A percentile compares a stretch with the other conserved stretches of the same genome.
Evolutionary conservation across 192 early-diverging fungal genomes (phyloP).

Genomic region (Mortierella alpina): DNA sequence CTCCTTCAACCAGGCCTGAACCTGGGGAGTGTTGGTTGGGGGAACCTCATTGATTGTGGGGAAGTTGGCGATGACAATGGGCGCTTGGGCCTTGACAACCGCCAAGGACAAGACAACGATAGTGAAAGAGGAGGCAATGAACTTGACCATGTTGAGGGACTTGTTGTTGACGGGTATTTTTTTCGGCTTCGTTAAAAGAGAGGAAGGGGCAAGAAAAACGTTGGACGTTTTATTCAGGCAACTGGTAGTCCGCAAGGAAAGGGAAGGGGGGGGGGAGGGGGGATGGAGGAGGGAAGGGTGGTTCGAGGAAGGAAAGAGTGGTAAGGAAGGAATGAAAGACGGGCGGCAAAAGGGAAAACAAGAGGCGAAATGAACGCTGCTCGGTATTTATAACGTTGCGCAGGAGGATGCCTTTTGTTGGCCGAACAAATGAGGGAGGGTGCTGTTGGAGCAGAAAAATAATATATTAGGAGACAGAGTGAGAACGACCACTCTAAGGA

Average conservation of each 20-base stretch:
- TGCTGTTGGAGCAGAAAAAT: no score
- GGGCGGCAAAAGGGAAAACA: not conserved
- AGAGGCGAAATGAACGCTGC: not conserved
- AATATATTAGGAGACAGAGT: no score
- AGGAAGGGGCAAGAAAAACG: constrained; percentile 37
- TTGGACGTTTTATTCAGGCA: constrained; percentile 6
- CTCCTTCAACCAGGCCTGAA: constrained; percentile 47
- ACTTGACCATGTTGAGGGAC: constrained; percentile 34
- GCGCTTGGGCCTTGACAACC: constrained; percentile 33
- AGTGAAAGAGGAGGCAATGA: constrained; percentile 24
- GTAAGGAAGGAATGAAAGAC: constrained; percentile 1
- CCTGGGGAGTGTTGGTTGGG: constrained; percentile 22
- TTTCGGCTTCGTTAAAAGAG: constrained; percentile 44
- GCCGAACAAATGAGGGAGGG: no score
- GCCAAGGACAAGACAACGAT: constrained; percentile 35
- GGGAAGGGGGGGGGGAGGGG: not conserved
- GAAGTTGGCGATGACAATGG: constrained; percentile 31
- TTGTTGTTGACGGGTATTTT: not conserved
- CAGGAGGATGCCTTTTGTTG: not conserved
- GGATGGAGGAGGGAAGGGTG: not conserved
- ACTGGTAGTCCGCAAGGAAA: constrained; percentile 5
- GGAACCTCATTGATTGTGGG: constrained; percentile 35
- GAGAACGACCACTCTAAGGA: no score
- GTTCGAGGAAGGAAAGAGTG: not conserved
- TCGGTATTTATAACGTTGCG: constrained; percentile 23